A percentile compares a stretch with the other conserved stretches of the same genome.
phyloP scores from a whole-genome alignment of 2,329 filamentous ascomycete species.

The Trichoderma pleuroti region DNA sequence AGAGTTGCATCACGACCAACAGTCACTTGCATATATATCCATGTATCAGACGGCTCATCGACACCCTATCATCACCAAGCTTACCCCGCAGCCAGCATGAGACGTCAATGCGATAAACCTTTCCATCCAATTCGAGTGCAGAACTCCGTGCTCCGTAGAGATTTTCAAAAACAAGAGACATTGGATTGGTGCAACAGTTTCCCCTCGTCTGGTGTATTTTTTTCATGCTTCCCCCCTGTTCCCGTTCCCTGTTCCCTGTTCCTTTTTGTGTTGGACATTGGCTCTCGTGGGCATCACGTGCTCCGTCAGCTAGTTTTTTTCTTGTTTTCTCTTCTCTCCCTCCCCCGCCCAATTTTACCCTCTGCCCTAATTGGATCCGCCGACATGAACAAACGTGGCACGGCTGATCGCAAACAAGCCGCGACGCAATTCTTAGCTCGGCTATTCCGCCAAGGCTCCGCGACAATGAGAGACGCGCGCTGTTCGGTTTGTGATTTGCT shows the following conservation, averaged over 20 bases:
- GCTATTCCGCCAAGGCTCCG: neutral
- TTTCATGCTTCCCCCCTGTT: neutral
- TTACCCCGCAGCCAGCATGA: neutral
- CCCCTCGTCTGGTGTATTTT: neutral
- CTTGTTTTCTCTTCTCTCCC: neutral
- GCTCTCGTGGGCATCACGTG: neutral
- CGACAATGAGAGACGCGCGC: neutral
- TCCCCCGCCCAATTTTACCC: neutral
- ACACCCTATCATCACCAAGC: neutral
- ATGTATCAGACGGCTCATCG: neutral
- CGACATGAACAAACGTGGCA: neutral
- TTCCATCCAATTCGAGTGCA: neutral
- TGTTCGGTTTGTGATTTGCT: neutral
- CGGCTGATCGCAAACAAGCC: neutral
- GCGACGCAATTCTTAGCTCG: neutral
- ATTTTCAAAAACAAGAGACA: neutral
- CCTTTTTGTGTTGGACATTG: neutral
- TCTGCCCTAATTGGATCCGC: neutral
- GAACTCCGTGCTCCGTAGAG: neutral
- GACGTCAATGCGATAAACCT: neutral
- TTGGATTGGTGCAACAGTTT: neutral
- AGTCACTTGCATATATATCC: neutral
- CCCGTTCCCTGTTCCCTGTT: neutral
- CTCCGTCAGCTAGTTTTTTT: neutral
- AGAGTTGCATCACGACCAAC: neutral